Conservation (phyloP, 495 filamentous ascomycete species). For the Xylona heveae region DNA sequence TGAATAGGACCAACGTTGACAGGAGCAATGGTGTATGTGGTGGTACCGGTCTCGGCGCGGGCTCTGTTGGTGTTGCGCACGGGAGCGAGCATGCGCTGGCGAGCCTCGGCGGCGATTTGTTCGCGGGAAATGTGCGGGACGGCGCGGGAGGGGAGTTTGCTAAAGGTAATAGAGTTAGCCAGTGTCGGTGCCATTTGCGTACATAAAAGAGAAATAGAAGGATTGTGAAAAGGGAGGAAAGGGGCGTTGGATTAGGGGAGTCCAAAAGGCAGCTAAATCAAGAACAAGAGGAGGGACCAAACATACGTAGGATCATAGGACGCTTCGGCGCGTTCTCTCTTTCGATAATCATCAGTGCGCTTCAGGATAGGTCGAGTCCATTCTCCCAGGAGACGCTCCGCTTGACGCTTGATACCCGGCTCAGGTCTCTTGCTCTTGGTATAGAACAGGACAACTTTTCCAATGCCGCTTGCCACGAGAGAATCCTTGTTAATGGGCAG, state of each 20-base stretch:
- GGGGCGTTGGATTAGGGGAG: too few species aligned
- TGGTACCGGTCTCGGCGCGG: slow-evolving; percentile 35
- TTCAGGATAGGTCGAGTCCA: slow-evolving; percentile 96
- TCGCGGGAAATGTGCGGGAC: neutral
- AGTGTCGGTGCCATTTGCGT: slow-evolving; percentile 6
- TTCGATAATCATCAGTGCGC: slow-evolving; percentile 77
- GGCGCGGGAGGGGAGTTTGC: slow-evolving; percentile 8
- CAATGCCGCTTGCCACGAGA: slow-evolving; percentile 75
- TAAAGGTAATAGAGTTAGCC: slow-evolving; percentile 3
- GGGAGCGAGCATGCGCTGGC: slow-evolving; percentile 47
- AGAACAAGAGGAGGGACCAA: slow-evolving; percentile 1
- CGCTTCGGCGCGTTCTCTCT: slow-evolving; percentile 36
- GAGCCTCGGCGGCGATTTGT: slow-evolving; percentile 35
- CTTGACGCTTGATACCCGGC: slow-evolving; percentile 71
- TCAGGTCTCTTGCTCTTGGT: slow-evolving; percentile 81
- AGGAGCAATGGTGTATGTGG: slow-evolving; percentile 68
- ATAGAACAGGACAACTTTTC: slow-evolving; percentile 91
- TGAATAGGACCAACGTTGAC: slow-evolving; percentile 29
- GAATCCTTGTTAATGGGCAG: slow-evolving; percentile 80
- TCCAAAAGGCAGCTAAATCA: too few species aligned
- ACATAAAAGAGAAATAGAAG: slow-evolving; percentile 4
- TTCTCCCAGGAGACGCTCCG: slow-evolving; percentile 73
- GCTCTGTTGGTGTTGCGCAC: slow-evolving; percentile 45
- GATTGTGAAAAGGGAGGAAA: too few species aligned
- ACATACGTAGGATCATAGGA: slow-evolving; percentile 34